phyloP scores from a whole-genome alignment of 2,329 filamentous ascomycete genomes.

The Decorospora gaudefroyi region DNA sequence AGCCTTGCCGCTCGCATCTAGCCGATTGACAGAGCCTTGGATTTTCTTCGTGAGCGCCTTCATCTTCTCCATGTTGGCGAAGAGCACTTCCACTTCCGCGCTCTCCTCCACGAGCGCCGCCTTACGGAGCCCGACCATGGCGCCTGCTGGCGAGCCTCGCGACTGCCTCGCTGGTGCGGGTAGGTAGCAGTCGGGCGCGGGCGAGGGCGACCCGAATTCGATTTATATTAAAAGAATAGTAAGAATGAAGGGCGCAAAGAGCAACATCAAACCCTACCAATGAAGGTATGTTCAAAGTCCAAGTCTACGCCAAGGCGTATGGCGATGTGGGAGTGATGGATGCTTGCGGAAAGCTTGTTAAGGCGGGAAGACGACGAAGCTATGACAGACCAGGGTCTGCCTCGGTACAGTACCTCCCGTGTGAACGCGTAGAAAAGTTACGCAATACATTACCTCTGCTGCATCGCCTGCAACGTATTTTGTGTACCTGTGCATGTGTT shows the following conservation, averaged over 20 bases:
- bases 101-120: conserved; percentile 66
- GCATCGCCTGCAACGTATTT: too few species aligned
- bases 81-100: conserved; percentile 68
- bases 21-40: conserved; percentile 77
- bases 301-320: background rate
- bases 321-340: conserved; percentile 25
- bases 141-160: conserved; percentile 28
- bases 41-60: conserved; percentile 94
- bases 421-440: too few species aligned
- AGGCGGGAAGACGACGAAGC: conserved; percentile 25
- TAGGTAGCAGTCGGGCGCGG: too few species aligned
- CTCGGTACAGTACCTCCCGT: too few species aligned
- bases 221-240: conserved; percentile 5
- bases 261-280: conserved; percentile 3
- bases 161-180: too few species aligned
- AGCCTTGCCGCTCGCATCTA: conserved; percentile 86
- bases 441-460: too few species aligned
- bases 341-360: conserved; percentile 36
- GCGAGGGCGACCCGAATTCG: conserved; percentile 10
- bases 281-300: conserved; percentile 1
- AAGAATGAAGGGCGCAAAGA: conserved; percentile 10
- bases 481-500: too few species aligned
- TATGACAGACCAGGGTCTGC: conserved; percentile 32
- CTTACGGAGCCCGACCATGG: conserved; percentile 61
- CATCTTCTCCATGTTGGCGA: conserved; percentile 83